These are phyloP conservation scores for Candida andamanensis DNA, from an alignment of 805 yeast species.

Conservation along the genomic window DNA sequence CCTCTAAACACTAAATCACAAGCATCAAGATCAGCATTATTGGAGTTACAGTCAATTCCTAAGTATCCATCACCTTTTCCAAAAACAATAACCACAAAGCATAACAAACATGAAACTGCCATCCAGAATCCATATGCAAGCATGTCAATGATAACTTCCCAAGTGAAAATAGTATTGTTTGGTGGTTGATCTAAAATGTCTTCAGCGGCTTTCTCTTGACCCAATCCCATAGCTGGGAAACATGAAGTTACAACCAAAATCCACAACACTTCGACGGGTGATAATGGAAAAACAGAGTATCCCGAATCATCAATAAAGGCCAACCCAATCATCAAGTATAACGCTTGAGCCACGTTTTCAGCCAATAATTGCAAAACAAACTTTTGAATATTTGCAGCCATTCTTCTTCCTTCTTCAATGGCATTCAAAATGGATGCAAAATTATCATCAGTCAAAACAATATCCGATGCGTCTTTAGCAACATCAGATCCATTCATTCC, in stretches of 20 bases:
- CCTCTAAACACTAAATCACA: conserved; percentile 35
- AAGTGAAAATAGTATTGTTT: conserved; percentile 32
- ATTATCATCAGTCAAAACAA: conserved; percentile 65
- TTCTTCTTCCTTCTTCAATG: conserved; percentile 74
- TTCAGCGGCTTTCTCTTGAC: conserved; percentile 40
- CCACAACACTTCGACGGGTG: conserved; percentile 77
- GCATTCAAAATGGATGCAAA: conserved; percentile 76
- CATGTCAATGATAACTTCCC: conserved; percentile 39
- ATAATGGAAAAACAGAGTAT: conserved; percentile 32
- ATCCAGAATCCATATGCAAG: conserved; percentile 36
- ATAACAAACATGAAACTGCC: conserved; percentile 37
- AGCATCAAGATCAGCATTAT: conserved; percentile 13
- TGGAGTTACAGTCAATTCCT: conserved; percentile 31
- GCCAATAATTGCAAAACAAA: conserved; percentile 70
- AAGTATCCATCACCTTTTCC: conserved; percentile 37
- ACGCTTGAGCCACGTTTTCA: conserved; percentile 67
- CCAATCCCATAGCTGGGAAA: conserved; percentile 82
- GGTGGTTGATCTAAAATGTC: conserved; percentile 37
- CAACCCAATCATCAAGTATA: conserved; percentile 47
- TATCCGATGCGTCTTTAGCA: conserved; percentile 79
- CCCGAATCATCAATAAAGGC: conserved; percentile 30
- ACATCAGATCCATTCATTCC: conserved; percentile 75
- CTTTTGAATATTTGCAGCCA: conserved; percentile 74
- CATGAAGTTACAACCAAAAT: conserved; percentile 73
- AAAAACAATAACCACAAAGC: conserved; percentile 32